phyloP scores from a whole-genome alignment of 805 yeast species.

The Starmerella riodocensis region DNA sequence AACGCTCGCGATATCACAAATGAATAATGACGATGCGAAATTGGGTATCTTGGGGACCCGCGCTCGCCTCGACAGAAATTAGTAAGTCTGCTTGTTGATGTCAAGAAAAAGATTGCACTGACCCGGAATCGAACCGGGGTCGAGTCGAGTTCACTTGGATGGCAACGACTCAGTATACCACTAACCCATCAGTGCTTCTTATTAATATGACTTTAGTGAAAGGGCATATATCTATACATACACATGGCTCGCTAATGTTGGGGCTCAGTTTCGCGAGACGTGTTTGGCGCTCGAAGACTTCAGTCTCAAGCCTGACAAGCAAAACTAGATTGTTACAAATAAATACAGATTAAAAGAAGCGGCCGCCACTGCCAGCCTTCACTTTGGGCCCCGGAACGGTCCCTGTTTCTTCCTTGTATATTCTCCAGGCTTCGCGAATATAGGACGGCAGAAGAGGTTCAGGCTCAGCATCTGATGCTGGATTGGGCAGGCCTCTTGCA shows the following conservation, averaged over 20 bases:
- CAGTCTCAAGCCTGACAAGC: too few species aligned
- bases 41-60: too few species aligned
- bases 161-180: conserved; percentile 18
- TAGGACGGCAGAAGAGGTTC: conserved; percentile 70
- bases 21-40: too few species aligned
- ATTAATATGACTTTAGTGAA: too few species aligned
- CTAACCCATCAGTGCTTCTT: conserved; percentile 15
- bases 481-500: conserved; percentile 1
- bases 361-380: conserved; percentile 56
- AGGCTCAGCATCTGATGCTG: conserved; percentile 21
- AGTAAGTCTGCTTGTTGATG: too few species aligned
- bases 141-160: conserved; percentile 31
- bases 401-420: conserved; percentile 54
- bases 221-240: too few species aligned
- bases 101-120: conserved; percentile 64
- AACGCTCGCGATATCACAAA: too few species aligned
- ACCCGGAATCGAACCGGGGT: conserved; percentile 99
- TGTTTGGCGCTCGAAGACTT: too few species aligned
- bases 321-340: background rate
- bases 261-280: too few species aligned
- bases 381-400: conserved; percentile 51
- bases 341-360: conserved; percentile 11
- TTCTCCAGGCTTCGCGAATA: conserved; percentile 76
- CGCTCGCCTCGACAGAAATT: too few species aligned
- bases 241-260: too few species aligned